phyloP scores from a whole-genome alignment of 2,329 filamentous ascomycete species.

The Cytospora chrysosperma region DNA sequence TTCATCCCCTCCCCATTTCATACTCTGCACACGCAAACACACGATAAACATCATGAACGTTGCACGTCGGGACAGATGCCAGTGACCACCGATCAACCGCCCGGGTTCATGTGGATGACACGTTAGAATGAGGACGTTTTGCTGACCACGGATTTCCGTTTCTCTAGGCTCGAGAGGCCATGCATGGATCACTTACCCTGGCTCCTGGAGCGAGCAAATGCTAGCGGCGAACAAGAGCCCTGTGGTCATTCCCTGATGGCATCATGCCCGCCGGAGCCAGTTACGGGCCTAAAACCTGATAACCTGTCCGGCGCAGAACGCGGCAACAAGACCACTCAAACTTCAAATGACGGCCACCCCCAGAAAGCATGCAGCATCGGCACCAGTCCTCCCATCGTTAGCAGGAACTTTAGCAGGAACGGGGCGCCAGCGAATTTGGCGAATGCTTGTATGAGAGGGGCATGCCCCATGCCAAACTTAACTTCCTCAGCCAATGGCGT shows the following conservation, averaged over 20 bases:
- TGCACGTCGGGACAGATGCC: constrained; percentile 2
- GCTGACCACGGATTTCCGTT: constrained; percentile 13
- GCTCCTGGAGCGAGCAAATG: constrained; percentile 61
- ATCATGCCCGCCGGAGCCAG: constrained; percentile 74
- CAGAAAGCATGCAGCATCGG: constrained; percentile 37
- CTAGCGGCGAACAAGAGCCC: constrained; percentile 60
- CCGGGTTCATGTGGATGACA: constrained; percentile 3
- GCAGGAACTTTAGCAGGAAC: constrained; percentile 13
- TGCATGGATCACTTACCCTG: constrained; percentile 91
- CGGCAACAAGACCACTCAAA: too few species aligned
- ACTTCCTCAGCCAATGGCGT: constrained; percentile 1
- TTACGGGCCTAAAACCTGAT: constrained; percentile 47
- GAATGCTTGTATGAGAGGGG: background rate
- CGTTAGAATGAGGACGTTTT: background rate
- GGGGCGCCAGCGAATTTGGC: background rate
- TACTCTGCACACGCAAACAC: background rate
- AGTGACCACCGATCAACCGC: constrained; percentile 10
- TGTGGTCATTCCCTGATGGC: constrained; percentile 95
- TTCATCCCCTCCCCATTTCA: constrained; percentile 59
- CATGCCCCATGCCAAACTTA: background rate
- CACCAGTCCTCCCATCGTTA: constrained; percentile 22
- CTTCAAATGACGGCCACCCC: constrained; percentile 23
- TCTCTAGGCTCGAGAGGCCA: constrained; percentile 78
- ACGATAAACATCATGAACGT: constrained; percentile 1
- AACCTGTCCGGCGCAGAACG: constrained; percentile 53